These are phyloP conservation scores for Rubia balearica DNA, from an alignment of 305 asterid genomes.

Conservation along the genomic window DNA sequence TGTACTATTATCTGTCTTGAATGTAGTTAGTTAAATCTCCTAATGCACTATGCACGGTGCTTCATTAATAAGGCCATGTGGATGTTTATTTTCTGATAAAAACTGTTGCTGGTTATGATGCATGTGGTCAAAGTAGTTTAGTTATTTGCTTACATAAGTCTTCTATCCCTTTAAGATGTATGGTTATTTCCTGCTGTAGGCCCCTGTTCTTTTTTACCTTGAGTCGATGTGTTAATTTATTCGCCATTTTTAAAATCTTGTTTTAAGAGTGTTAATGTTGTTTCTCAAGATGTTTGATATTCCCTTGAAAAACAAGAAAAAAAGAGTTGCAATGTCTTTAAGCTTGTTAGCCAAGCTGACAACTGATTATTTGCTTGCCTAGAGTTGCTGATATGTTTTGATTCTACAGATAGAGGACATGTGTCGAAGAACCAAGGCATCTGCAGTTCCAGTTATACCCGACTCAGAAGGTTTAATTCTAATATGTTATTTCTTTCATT, in stretches of 20 bases:
- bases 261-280: not conserved
- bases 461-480: constrained; percentile 76
- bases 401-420: constrained; percentile 77
- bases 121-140: not conserved
- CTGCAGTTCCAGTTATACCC: constrained; percentile 86
- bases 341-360: constrained; percentile 2
- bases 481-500: not conserved
- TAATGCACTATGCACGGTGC: not conserved
- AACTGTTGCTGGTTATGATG: not conserved
- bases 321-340: not conserved
- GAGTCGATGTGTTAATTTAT: not conserved
- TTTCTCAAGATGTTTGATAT: not conserved
- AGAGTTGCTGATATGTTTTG: constrained; percentile 20
- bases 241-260: not conserved
- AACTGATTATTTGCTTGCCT: not conserved
- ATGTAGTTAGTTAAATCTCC: not conserved
- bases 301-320: not conserved
- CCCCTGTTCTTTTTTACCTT: not conserved
- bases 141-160: not conserved
- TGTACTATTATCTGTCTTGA: not conserved
- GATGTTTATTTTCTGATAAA: not conserved
- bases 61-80: not conserved
- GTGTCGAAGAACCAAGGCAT: constrained; percentile 77
- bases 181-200: not conserved
- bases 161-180: not conserved